A percentile compares a stretch with the other conserved stretches of the same genome.
Evolutionary conservation across 257 asterid genomes (phyloP).

Genomic region (Solanum paucissectum): DNA sequence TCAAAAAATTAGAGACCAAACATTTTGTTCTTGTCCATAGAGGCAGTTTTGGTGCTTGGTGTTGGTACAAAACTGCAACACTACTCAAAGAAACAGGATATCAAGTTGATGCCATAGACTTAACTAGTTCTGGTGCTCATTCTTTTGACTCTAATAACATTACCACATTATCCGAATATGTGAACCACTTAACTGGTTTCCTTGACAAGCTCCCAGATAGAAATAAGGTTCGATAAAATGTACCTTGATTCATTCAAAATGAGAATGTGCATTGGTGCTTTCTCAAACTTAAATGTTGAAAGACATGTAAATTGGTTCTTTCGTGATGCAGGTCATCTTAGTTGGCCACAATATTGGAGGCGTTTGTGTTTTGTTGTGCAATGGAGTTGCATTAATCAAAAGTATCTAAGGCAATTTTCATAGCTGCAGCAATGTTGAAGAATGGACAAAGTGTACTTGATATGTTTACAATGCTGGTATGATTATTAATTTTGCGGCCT

Average conservation of each 20-base stretch:
- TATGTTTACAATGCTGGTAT: slow-evolving; percentile 34
- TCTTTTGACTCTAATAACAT: slow-evolving; percentile 38
- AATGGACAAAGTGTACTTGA: slow-evolving; percentile 34
- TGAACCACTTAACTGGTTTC: slow-evolving; percentile 32
- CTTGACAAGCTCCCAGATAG: slow-evolving; percentile 22
- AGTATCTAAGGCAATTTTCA: slow-evolving; percentile 34
- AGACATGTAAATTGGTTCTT: background rate
- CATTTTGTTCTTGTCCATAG: slow-evolving; percentile 52
- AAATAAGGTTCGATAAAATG: slow-evolving; percentile 16
- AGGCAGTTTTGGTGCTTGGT: slow-evolving; percentile 58
- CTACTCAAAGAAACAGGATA: slow-evolving; percentile 28
- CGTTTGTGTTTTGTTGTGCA: slow-evolving; percentile 37
- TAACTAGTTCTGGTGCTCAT: slow-evolving; percentile 42
- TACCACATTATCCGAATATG: slow-evolving; percentile 21
- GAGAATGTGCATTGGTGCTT: background rate
- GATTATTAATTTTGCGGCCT: background rate
- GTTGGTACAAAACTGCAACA: slow-evolving; percentile 53
- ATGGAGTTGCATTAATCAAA: slow-evolving; percentile 36
- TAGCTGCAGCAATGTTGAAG: slow-evolving; percentile 42
- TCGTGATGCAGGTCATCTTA: slow-evolving; percentile 28
- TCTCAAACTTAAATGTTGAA: background rate
- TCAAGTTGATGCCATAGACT: slow-evolving; percentile 37
- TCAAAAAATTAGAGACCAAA: slow-evolving; percentile 9
- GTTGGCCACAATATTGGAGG: slow-evolving; percentile 59
- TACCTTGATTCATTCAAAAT: background rate